A percentile compares a stretch with the other conserved stretches of the same genome.
phyloP scores from a whole-genome alignment of 2,329 filamentous ascomycete species.

The Trichothecium sympodiale region DNA sequence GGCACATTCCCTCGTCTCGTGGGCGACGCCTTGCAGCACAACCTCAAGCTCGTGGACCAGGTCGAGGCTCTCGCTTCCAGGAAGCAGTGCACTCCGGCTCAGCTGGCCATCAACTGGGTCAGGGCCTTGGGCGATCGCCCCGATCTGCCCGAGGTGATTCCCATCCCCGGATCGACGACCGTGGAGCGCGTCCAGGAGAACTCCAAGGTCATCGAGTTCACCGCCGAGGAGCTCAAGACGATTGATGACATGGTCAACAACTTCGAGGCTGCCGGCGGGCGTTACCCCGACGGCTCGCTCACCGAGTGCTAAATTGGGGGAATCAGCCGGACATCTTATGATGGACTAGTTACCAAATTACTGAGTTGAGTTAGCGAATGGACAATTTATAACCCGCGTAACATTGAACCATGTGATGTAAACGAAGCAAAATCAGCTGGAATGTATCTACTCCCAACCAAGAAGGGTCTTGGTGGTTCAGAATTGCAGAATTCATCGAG shows the following conservation, averaged over 20 bases:
- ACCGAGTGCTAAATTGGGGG: too few relatives aligned
- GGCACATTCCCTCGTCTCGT: conserved; percentile 45
- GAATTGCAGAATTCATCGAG: too few relatives aligned
- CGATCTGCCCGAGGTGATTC: conserved; percentile 48
- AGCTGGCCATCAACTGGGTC: conserved; percentile 58
- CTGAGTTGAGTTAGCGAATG: too few relatives aligned
- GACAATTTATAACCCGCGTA: too few relatives aligned
- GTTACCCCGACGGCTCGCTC: conserved; percentile 28
- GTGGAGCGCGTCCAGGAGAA: conserved; percentile 51
- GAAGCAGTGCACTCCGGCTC: conserved; percentile 49
- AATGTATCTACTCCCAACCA: too few relatives aligned
- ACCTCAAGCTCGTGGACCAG: conserved; percentile 47
- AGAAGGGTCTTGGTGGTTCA: too few relatives aligned
- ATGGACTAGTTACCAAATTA: too few relatives aligned
- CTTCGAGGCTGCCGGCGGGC: conserved; percentile 34
- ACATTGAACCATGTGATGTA: too few relatives aligned
- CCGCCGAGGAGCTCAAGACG: conserved; percentile 35
- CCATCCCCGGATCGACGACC: conserved; percentile 55
- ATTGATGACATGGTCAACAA: conserved; percentile 37
- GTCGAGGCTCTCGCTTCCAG: conserved; percentile 44
- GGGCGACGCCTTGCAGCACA: conserved; percentile 49
- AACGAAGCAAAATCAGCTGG: too few relatives aligned
- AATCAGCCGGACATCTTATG: too few relatives aligned
- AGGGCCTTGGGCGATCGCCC: conserved; percentile 34
- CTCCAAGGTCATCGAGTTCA: conserved; percentile 34